Conservation (phyloP, 1,284 basidiomycete genomes). For the Gomphus bonarii region DNA sequence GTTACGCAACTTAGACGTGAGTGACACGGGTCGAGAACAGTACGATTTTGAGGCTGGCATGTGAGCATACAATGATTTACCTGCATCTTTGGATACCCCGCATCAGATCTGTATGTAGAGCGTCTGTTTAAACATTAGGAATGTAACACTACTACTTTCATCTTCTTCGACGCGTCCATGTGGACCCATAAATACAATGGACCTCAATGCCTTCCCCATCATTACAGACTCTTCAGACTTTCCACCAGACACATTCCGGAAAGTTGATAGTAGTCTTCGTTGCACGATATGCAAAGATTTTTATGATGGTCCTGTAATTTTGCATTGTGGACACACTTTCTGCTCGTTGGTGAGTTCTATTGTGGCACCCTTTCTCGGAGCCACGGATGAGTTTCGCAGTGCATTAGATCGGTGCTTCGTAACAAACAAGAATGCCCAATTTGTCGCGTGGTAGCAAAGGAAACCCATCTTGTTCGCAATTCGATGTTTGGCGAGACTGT, state of each 20-base stretch:
- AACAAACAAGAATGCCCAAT: constrained; percentile 54
- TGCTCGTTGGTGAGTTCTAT: constrained; percentile 52
- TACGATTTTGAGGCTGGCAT: constrained; percentile 36
- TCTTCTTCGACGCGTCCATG: constrained; percentile 9
- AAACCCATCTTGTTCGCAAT: constrained; percentile 51
- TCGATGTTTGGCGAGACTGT: constrained; percentile 50
- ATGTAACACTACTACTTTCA: constrained; percentile 3
- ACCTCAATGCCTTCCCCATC: constrained; percentile 17
- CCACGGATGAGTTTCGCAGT: constrained; percentile 29
- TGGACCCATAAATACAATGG: constrained; percentile 11
- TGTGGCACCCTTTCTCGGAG: neutral
- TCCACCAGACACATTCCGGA: constrained; percentile 36
- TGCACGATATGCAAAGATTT: constrained; percentile 66
- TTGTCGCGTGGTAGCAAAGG: constrained; percentile 46
- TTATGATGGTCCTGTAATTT: constrained; percentile 57
- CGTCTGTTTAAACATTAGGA: neutral
- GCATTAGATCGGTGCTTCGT: constrained; percentile 46
- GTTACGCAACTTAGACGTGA: constrained; percentile 39
- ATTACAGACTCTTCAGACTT: constrained; percentile 65
- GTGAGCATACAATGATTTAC: constrained; percentile 25
- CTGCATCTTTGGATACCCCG: neutral
- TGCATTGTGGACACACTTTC: constrained; percentile 65
- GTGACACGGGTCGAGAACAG: constrained; percentile 28
- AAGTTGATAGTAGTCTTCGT: constrained; percentile 51
- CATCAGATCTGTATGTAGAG: neutral